Percentiles rank a stretch among this genome's conserved stretches.
phyloP scores from a whole-genome alignment of 176 grass and related monocot species.

The Triticum aestivum region IWGSC_CS_RefSeq_v2.1 NC_057811.1:110650151-110650650 shows the following conservation, averaged over 20 bases:
- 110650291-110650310: background rate
- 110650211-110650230: background rate
- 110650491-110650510: background rate
- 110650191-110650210: background rate
- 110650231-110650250: background rate
- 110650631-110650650: slow-evolving; percentile 18
- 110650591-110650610: slow-evolving; percentile 14
- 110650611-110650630: background rate
- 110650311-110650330: background rate
- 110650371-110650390: slow-evolving; percentile 35
- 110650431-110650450: background rate
- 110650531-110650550: background rate
- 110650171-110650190: too few species aligned
- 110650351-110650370: slow-evolving; percentile 11
- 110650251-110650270: background rate
- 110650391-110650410: background rate
- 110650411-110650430: slow-evolving; percentile 16
- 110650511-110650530: background rate
- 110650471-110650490: background rate
- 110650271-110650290: background rate
- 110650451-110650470: background rate
- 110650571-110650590: background rate
- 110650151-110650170: too few species aligned
- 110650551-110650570: background rate
- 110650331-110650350: background rate